phyloP scores from a whole-genome alignment of 2,329 filamentous ascomycete species.

The Rugonectria rugulosa region DNA sequence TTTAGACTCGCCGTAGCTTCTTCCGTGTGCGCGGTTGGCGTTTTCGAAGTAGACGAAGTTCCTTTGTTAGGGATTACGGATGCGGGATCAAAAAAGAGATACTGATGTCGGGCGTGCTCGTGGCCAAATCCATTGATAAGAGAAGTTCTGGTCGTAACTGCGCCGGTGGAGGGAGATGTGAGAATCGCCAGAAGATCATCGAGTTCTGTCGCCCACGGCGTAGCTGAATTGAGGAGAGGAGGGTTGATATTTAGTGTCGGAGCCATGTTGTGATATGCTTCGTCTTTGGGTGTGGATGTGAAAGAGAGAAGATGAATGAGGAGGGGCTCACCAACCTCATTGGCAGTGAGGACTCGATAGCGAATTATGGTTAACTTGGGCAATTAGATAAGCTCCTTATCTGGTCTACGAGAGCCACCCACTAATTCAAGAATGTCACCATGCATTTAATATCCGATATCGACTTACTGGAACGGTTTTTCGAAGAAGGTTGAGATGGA shows the following conservation, averaged over 20 bases:
- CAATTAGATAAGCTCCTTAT: too few relatives aligned
- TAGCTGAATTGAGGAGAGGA: constrained; percentile 77
- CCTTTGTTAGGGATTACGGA: constrained; percentile 34
- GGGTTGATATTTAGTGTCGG: constrained; percentile 60
- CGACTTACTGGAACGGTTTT: too few relatives aligned
- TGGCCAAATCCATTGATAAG: constrained; percentile 71
- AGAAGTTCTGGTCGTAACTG: constrained; percentile 77
- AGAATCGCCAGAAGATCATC: constrained; percentile 70
- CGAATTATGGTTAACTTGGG: too few relatives aligned
- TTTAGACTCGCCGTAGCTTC: constrained; percentile 62
- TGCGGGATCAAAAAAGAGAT: constrained; percentile 66
- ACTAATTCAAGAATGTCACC: too few relatives aligned
- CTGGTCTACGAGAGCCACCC: too few relatives aligned
- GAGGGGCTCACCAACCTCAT: background rate
- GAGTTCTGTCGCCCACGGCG: constrained; percentile 75
- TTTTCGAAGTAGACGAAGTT: constrained; percentile 26
- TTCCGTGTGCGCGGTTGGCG: constrained; percentile 32
- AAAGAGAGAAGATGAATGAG: too few relatives aligned
- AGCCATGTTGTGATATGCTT: constrained; percentile 27
- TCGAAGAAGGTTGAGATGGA: too few relatives aligned
- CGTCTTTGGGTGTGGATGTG: too few relatives aligned
- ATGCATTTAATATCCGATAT: too few relatives aligned
- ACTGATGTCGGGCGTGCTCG: constrained; percentile 66
- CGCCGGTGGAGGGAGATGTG: constrained; percentile 68
- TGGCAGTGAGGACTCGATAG: background rate